A percentile compares a stretch with the other conserved stretches of the same genome.
phyloP scores from a whole-genome alignment of 140 eudicot species.

The Ambrosia hybrid region DNA sequence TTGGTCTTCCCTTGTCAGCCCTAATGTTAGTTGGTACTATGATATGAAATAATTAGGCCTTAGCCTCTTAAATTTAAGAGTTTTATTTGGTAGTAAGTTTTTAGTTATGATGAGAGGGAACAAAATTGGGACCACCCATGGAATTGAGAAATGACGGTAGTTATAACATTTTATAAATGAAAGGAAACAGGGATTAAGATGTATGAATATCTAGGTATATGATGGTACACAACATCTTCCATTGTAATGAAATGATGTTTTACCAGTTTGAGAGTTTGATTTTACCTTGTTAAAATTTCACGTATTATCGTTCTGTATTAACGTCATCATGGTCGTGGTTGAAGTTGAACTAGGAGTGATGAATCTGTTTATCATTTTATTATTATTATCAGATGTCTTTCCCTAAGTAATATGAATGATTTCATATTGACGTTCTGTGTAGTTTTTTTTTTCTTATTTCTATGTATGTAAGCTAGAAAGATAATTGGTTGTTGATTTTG shows the following conservation, averaged over 20 bases:
- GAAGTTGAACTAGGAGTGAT: not conserved
- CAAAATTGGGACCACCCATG: not conserved
- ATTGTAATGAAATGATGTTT: not conserved
- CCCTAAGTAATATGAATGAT: no score
- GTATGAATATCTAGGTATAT: not conserved
- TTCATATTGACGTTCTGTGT: not conserved
- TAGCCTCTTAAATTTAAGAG: not conserved
- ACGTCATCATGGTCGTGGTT: not conserved
- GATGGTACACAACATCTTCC: not conserved
- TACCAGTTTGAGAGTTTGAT: not conserved
- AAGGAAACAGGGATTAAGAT: no score
- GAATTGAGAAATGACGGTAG: not conserved
- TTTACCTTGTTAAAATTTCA: not conserved
- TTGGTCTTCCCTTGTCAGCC: not conserved
- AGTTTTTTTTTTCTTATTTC: not conserved
- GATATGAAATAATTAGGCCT: not conserved
- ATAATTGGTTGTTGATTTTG: not conserved
- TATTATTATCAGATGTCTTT: no score
- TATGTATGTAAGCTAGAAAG: not conserved
- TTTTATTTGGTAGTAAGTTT: not conserved
- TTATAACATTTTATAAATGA: no score
- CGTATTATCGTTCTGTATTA: not conserved
- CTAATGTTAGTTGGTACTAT: not conserved
- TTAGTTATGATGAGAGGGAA: not conserved
- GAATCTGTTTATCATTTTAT: not conserved